Evolutionary conservation across 257 asterid genomes (phyloP).

Genomic region (Solanum microdontum): DNA sequence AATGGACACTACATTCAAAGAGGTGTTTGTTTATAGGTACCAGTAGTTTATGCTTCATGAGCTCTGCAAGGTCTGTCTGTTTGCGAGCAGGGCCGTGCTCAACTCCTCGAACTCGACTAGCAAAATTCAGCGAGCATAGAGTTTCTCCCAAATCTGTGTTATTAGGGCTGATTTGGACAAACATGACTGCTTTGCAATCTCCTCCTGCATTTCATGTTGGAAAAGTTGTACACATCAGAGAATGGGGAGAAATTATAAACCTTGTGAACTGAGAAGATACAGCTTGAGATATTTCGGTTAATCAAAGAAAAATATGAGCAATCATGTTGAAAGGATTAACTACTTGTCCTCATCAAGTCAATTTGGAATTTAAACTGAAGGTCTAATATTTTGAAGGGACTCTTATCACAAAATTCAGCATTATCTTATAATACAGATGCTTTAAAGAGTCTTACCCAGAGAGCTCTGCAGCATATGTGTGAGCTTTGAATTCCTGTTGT

Average conservation of each 20-base stretch:
- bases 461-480: slow-evolving; percentile 97
- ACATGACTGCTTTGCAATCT: slow-evolving; percentile 85
- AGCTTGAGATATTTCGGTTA: background rate
- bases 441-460: slow-evolving; percentile 42
- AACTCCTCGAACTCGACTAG: slow-evolving; percentile 87
- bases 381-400: background rate
- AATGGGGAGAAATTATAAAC: background rate
- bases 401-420: background rate
- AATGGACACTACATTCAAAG: background rate
- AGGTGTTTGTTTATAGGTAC: slow-evolving; percentile 26
- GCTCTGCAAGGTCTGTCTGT: slow-evolving; percentile 60
- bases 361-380: background rate
- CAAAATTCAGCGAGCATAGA: slow-evolving; percentile 78
- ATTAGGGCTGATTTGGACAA: slow-evolving; percentile 76
- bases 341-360: background rate
- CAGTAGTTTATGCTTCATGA: slow-evolving; percentile 70
- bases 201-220: slow-evolving; percentile 56
- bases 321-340: background rate
- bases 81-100: slow-evolving; percentile 89
- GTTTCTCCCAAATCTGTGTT: slow-evolving; percentile 74
- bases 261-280: background rate
- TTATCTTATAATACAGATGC: background rate
- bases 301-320: background rate
- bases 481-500: slow-evolving; percentile 90
- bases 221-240: background rate